phyloP scores from a whole-genome alignment of 768 basidiomycete species.

The Suillus placidus region DNA sequence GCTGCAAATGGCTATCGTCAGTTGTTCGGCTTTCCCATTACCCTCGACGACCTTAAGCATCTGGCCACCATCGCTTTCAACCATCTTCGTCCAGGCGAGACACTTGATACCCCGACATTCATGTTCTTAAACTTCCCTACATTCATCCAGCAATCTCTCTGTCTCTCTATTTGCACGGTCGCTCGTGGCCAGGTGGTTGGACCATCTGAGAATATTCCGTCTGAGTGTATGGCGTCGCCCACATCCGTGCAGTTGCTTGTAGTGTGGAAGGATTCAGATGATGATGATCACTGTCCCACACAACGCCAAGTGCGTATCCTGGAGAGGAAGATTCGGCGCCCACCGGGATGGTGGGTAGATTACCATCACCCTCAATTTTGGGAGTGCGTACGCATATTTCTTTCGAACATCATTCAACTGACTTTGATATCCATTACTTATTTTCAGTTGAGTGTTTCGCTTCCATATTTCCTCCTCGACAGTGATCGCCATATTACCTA shows the following conservation, averaged over 20 bases:
- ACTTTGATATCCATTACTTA: not conserved
- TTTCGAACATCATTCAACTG: not conserved
- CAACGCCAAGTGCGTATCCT: not conserved
- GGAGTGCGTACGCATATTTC: not conserved
- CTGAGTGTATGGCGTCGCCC: not conserved
- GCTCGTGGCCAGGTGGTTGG: not conserved
- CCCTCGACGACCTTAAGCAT: not conserved
- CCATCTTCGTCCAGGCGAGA: not conserved
- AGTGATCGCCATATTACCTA: not conserved
- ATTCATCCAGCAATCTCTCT: constrained; percentile 3
- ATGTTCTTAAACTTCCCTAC: not conserved
- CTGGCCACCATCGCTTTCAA: not conserved
- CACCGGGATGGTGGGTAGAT: constrained; percentile 10
- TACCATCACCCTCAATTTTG: not conserved
- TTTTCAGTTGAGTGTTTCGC: not conserved
- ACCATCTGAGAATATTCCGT: not conserved
- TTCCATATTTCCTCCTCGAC: not conserved
- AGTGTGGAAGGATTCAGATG: not conserved
- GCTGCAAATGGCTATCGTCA: not conserved
- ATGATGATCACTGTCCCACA: not conserved
- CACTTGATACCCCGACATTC: not conserved
- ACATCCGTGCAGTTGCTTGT: constrained; percentile 1
- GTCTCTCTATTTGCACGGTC: not conserved
- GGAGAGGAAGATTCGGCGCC: constrained; percentile 2
- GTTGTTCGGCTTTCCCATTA: constrained; percentile 1